Evolutionary conservation across 257 asterid genomes (phyloP).

Genomic region (Solanum habrochaites): DNA sequence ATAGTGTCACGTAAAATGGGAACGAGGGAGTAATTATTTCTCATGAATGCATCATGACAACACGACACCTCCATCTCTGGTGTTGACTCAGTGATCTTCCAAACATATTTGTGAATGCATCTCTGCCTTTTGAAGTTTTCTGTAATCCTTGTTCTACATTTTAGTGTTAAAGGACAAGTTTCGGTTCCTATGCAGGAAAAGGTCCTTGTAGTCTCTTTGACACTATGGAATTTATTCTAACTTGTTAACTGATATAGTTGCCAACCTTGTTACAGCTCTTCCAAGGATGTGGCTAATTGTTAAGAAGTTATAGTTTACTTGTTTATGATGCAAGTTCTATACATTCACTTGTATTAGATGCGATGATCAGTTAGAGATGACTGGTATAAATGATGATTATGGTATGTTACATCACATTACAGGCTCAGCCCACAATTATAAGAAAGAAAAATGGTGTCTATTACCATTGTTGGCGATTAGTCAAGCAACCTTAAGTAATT

Average conservation of each 20-base stretch:
- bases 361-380: background rate
- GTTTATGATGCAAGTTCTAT: background rate
- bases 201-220: background rate
- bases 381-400: background rate
- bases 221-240: background rate
- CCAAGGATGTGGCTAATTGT: background rate
- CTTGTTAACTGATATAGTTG: background rate
- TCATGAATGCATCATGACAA: background rate
- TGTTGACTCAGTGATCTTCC: background rate
- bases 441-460: background rate
- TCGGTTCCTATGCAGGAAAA: background rate
- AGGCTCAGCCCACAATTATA: background rate
- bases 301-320: background rate
- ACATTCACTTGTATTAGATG: background rate
- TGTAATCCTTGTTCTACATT: background rate
- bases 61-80: background rate
- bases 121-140: background rate
- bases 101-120: background rate
- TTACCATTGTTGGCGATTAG: conserved; percentile 96
- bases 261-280: background rate
- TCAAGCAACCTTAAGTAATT: conserved; percentile 80
- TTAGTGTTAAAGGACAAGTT: background rate
- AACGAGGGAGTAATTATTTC: background rate
- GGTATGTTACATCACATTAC: background rate
- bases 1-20: background rate